Evolutionary conservation across 768 basidiomycete genomes (phyloP), one percentile per base, ranked within the genome.

Genomic region (Suillus clintonianus): DNA sequence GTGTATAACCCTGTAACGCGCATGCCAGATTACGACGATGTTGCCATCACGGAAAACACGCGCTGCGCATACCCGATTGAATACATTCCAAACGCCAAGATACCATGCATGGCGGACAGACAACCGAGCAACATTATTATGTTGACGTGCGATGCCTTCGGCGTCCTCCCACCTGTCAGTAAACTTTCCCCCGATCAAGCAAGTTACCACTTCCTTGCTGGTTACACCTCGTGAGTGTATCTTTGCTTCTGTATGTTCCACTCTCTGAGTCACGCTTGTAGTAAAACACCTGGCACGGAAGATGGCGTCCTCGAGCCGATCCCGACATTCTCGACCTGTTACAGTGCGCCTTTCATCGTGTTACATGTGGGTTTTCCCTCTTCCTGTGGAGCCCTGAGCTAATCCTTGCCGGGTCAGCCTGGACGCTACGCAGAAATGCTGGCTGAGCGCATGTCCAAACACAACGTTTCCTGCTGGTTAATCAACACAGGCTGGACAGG

Each of bases 21-120:
- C 65, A 72, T 80, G 30, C 91, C 97, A 56, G 96, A 99, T 80
- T 99, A 98, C 80, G 92, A 98, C 76, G 97, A 99, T 74, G 83
- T 95, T 69, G 84, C 89, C 77, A 99, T 99, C 79, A 99, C 97
- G 13, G 97, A 99, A 80, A 99, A 99, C 84, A 99, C 97, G 30
- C 94, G 97, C 56, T 99, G 97, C 78, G 96, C 97, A 34, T 99
- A 99, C 80, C 97, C 97, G 11, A 99, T 99, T 77, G 97, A 99
- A 74, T 94, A 82, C 82, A 99, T 99, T 69, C 89, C 92, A 65
- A 96, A 97, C 74, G 96, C 97, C 63, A 86, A 92, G 77, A 93
- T 99, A 70, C 97, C 97, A 32, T 99, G 97, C 79, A 70, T 87
- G 48, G 92, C 94, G 71, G 82, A 91, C 69, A 83, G 83, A 50